Evolutionary conservation across 2,329 filamentous ascomycete genomes (phyloP), one percentile per base, ranked within the genome.

Genomic region (Emericellopsis cladophorae): DNA sequence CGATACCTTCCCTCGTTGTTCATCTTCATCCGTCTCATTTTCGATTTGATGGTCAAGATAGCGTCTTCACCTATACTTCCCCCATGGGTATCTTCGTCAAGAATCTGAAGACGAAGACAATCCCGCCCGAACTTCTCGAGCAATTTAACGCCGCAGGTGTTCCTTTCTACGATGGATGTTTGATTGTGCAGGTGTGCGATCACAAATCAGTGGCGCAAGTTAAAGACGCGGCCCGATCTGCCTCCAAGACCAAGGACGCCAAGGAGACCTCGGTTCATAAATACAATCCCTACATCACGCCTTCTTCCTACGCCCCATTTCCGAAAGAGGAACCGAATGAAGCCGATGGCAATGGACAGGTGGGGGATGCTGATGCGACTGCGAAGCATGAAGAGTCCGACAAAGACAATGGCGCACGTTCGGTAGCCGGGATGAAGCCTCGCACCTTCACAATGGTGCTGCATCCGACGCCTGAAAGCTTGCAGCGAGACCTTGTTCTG

Each of bases 141-240:
- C 82, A 90, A 49, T 76, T 98, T 41, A 71, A 79, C 23, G 71
- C 77, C 37, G 69, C 70, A 15, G 77, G 79, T 16, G 82, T 95
- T 12, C 71, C 73, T 9, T 96, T 95, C 56, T 98, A 96, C 57
- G 89, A 96, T 59, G 88, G 84, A 26, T 95, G 90, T 54, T 72
- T 98, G 43, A 96, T 98, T 49, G 88, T 98, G 31, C 82, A 94
- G 58, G 68, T 96, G n/a, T 76, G 94, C 52, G 86, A 96, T 56
- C 85, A 95, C 64, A 85, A 84, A 52, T 78, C 81, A 1, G 66
- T 66, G 34, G 70, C 71, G 37, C 70, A 72, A 46, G 66, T 72
- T 49, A 79, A 86, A 54, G 77, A 74, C 65, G 36, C 42, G 7
- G 36, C 39, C 7, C 31, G 18, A 66, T 22, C 59, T 4, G 50